phyloP scores from a whole-genome alignment of 176 grass and related monocot species.

The Carex kokanica region DNA sequence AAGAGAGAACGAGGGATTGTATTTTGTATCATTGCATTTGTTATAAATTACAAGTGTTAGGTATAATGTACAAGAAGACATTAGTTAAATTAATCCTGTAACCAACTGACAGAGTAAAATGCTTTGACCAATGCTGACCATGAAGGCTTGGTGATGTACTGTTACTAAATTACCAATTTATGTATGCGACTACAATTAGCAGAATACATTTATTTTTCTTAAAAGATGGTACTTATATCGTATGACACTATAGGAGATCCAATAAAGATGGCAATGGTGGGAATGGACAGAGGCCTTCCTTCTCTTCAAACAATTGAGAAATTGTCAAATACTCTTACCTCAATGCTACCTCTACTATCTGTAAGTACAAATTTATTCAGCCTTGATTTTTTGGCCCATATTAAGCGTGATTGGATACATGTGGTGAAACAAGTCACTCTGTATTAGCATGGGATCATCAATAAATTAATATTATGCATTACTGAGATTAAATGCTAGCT shows the following conservation, averaged over 20 bases:
- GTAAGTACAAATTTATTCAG: slow-evolving; percentile 36
- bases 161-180: background rate
- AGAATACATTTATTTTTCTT: background rate
- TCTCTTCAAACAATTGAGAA: slow-evolving; percentile 58
- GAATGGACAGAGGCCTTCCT: slow-evolving; percentile 53
- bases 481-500: background rate
- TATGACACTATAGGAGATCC: slow-evolving; percentile 51
- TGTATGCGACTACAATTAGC: slow-evolving; percentile 5
- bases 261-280: slow-evolving; percentile 82
- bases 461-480: background rate
- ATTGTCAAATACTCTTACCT: slow-evolving; percentile 66
- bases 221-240: background rate
- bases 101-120: no score
- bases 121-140: no score
- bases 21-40: no score
- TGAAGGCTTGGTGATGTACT: no score
- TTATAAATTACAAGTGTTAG: no score
- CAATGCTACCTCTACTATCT: slow-evolving; percentile 79
- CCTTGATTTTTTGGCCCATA: background rate
- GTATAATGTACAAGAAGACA: no score
- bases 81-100: no score
- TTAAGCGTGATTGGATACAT: background rate
- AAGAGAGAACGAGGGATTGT: no score
- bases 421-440: background rate
- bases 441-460: background rate